Conservation (phyloP, 805 yeast species). For the Millerozyma miso region DNA sequence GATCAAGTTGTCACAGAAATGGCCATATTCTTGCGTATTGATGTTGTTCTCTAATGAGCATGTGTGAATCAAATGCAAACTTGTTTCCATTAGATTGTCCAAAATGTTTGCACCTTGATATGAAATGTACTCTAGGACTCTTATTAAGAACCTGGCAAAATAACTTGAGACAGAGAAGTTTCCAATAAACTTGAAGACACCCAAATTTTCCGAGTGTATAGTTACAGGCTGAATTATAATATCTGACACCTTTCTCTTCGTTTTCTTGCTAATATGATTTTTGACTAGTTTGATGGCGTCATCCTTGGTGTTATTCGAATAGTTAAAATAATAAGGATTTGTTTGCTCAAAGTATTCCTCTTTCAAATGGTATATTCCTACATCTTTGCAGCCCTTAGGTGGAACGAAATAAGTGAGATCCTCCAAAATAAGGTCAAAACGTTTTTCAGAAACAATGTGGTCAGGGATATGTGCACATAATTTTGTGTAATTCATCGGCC, state of each 20-base stretch:
- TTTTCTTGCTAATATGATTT: constrained; percentile 40
- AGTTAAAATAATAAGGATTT: constrained; percentile 75
- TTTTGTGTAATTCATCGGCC: constrained; percentile 66
- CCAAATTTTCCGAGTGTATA: constrained; percentile 25
- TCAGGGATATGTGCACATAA: constrained; percentile 71
- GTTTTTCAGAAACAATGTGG: constrained; percentile 63
- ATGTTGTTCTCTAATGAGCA: constrained; percentile 33
- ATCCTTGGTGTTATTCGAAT: constrained; percentile 72
- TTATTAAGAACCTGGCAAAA: constrained; percentile 52
- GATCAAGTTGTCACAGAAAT: constrained; percentile 25
- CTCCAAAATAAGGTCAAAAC: constrained; percentile 53
- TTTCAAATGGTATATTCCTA: constrained; percentile 34
- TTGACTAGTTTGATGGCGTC: constrained; percentile 71
- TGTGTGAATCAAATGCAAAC: constrained; percentile 67
- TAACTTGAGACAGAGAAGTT: constrained; percentile 49
- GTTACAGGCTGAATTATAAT: constrained; percentile 56
- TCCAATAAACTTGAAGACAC: constrained; percentile 42
- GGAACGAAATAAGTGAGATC: constrained; percentile 30
- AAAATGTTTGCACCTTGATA: constrained; percentile 33
- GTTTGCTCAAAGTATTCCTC: constrained; percentile 30
- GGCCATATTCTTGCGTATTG: constrained; percentile 25
- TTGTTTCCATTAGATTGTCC: constrained; percentile 56
- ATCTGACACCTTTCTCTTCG: constrained; percentile 38
- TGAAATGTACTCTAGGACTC: constrained; percentile 40
- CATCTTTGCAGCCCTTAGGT: constrained; percentile 32